Evolutionary conservation across 805 yeast species (phyloP), one percentile per base, ranked within the genome.

Genomic region (Kazachstania africana): DNA sequence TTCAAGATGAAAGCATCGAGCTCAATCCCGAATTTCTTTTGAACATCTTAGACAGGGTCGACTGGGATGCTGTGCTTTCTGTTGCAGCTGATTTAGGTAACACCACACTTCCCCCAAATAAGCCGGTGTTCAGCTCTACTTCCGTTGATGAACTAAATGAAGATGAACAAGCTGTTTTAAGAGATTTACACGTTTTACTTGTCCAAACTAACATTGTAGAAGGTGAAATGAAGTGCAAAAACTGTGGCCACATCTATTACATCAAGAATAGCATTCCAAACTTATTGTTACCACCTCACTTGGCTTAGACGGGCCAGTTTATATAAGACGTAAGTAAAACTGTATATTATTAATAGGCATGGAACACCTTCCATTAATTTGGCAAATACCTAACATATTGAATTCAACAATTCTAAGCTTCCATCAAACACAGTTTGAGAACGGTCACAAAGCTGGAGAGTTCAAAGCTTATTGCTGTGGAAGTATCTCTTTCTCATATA

Each of bases 181-280:
- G 61, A 38, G 95, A 85, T 42, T 63, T 91, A 41, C 97, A 88
- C 51, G 58, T 67, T 3, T 59, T 88, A 37, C 66, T 88, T 34
- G 57, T 91, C 24, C 95, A 88, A 53, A 88, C 96, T 1, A 84
- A 77, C 39, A 82, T 91, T 33, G 53, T 67, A 8, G 88, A 87
- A 45, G 99, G 98, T 3, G 75, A 76, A 46, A 84, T 91, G 97
- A 65, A 64, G 9, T 91, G 99, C 54, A 64, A 68, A 15, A 78
- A 78, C 58, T 91, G 99, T 54, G 76, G 72, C 1, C 96, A 88
- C 56, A 64, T 80, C 6, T 91, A 87, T 59, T 73, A 79, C 61
- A 80, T 91, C 61, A 88, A 87, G 59, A 87, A 84, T 63, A 75
- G 91, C 31, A 85, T 91, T 45, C 95, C 99, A 22, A 88, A 88